These are phyloP conservation scores for Bodo saltans DNA, from an alignment of 78 protist species.

Conservation along the genomic window DNA sequence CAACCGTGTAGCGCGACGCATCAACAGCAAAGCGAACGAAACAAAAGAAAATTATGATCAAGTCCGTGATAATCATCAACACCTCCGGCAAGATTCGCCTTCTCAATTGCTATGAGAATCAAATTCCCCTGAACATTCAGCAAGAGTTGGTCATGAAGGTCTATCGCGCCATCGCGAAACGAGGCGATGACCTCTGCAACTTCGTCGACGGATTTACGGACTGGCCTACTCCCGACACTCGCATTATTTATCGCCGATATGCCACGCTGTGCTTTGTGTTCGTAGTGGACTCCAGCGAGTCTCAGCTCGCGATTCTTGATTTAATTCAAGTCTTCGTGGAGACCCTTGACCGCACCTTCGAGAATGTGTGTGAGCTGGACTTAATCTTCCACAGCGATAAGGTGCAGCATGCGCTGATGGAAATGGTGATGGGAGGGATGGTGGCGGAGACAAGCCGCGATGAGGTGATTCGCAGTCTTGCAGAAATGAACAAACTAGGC, in stretches of 20 bases:
- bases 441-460: constrained; percentile 78
- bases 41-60: constrained; percentile 56
- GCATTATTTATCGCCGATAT: constrained; percentile 82
- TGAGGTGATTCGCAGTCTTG: constrained; percentile 37
- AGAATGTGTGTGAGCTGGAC: constrained; percentile 95
- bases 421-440: constrained; percentile 92
- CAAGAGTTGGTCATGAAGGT: constrained; percentile 45
- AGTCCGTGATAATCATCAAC: constrained; percentile 73
- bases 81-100: constrained; percentile 87
- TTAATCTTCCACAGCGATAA: constrained; percentile 87
- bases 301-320: constrained; percentile 87
- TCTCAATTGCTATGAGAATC: constrained; percentile 71
- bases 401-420: constrained; percentile 88
- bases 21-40: too few relatives aligned
- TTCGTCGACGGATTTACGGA: constrained; percentile 67
- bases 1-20: too few relatives aligned
- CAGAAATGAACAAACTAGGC: constrained; percentile 9
- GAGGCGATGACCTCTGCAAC: constrained; percentile 81
- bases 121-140: constrained; percentile 62
- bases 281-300: constrained; percentile 74
- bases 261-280: constrained; percentile 91
- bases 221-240: constrained; percentile 62
- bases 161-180: constrained; percentile 60
- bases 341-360: constrained; percentile 84
- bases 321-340: constrained; percentile 91